Base-by-base conservation (phyloP, 257 asterid species). In the Leonotis leonurus region DNA sequence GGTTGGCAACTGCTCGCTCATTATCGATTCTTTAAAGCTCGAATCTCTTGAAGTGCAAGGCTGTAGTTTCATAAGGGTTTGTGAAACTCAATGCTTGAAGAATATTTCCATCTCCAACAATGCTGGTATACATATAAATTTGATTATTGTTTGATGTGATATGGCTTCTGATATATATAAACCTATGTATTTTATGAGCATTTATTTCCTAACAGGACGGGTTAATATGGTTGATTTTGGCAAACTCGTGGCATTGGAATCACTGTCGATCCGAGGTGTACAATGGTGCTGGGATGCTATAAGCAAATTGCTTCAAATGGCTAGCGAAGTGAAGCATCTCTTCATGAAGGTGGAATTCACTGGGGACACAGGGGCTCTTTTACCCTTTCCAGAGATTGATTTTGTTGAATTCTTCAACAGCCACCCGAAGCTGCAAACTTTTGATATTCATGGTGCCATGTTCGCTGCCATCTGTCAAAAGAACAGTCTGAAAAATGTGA, bases 391-490 rank as follows among this genome's bases (percentile, higher is more conserved):
- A 0, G 95, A 90, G 79, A 73, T 90, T 58, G 95, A 94, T 67
- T 72, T 94, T 33, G 97, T 85, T 3, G 95, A 90, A 24, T 94
- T 94, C 93, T 94, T 94, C 65, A 90, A 94, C 81, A 75, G 76
- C 73, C 99, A 90, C 56, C 90, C 86, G 24, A 94, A 85, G 88
- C 82, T 94, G 44, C 81, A 72, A 52, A 85, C 81, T 1, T 85
- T 93, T 33, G 99, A 90, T 60, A 77, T 90, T 49, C 97, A 93
- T 33, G 99, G 99, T 41, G 99, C 99, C 54, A 85, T 93, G 95
- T 90, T 93, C 70, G 96, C 99, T 52, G 97, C 97, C 32, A 82
- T 94, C 61, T 85, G 96, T 77, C 99, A 94, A 71, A 85, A 86
- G 81, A 85, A 85, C 82, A 94, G 99, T 81, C 80, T 90, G 48